Percentiles rank a stretch among this genome's conserved stretches.
phyloP scores from a whole-genome alignment of 2,329 filamentous ascomycete genomes.

The Aureobasidium sp. region DNA sequence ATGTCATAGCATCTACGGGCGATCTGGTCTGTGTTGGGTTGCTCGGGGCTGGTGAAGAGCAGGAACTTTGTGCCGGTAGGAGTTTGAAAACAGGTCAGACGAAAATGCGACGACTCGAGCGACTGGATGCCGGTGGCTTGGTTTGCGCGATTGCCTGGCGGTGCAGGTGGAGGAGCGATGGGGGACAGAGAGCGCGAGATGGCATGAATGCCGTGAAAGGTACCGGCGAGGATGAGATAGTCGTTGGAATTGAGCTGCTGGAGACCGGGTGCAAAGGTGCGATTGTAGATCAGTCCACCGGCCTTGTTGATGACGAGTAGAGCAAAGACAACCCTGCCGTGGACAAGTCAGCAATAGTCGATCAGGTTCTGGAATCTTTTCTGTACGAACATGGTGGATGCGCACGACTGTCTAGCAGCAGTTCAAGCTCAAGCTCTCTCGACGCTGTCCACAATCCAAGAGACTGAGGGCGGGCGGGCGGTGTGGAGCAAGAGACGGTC shows the following conservation, averaged over 20 bases:
- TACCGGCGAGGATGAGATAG: slow-evolving; percentile 92
- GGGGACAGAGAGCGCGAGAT: slow-evolving; percentile 50
- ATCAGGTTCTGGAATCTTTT: no score
- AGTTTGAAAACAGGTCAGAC: slow-evolving; percentile 92
- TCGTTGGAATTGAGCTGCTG: slow-evolving; percentile 91
- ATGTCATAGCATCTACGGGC: slow-evolving; percentile 85
- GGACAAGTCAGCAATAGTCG: not conserved
- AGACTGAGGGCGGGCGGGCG: not conserved
- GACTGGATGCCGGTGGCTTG: slow-evolving; percentile 74
- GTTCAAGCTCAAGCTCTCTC: not conserved
- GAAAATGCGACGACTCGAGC: slow-evolving; percentile 88
- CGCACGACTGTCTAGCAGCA: not conserved
- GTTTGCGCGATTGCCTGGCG: slow-evolving; percentile 29
- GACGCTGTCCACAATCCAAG: not conserved
- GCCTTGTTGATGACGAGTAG: slow-evolving; percentile 99
- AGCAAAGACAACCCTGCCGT: slow-evolving; percentile 77
- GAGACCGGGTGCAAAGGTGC: slow-evolving; percentile 80
- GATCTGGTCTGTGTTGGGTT: slow-evolving; percentile 77
- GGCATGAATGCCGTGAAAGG: slow-evolving; percentile 77
- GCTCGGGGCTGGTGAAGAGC: slow-evolving; percentile 84
- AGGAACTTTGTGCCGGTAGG: slow-evolving; percentile 92
- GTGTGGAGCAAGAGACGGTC: not conserved
- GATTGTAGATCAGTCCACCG: slow-evolving; percentile 91
- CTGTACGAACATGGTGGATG: not conserved
- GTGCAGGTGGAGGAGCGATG: slow-evolving; percentile 30